Conservation (phyloP, 1,139 yeast genomes). For the Protomyces inundatus region DNA sequence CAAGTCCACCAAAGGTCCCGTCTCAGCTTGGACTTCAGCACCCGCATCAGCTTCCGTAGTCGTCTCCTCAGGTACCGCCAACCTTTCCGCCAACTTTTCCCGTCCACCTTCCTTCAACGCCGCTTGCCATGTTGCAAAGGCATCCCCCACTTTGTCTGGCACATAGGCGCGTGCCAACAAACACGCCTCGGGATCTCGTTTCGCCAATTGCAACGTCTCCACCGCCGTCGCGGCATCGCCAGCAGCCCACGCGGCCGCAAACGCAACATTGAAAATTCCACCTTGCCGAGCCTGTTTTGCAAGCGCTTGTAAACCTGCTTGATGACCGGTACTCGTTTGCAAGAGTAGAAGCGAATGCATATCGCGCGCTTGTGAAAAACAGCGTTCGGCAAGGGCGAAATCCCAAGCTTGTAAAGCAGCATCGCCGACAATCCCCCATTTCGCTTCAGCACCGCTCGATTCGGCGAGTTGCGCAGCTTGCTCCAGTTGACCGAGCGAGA, state of each 20-base stretch:
- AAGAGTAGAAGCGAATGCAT: constrained; percentile 73
- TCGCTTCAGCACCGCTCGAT: constrained; percentile 49
- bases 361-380: constrained; percentile 77
- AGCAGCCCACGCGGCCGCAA: constrained; percentile 83
- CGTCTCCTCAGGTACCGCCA: background rate
- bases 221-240: constrained; percentile 66
- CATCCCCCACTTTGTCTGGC: constrained; percentile 10
- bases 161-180: constrained; percentile 70
- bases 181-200: constrained; percentile 78
- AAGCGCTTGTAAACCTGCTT: constrained; percentile 52
- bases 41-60: background rate
- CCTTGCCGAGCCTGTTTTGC: constrained; percentile 60
- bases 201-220: constrained; percentile 61
- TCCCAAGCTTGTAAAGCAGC: constrained; percentile 74
- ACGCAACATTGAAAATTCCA: constrained; percentile 86
- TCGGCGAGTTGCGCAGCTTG: constrained; percentile 71
- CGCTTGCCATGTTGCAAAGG: constrained; percentile 1
- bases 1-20: background rate
- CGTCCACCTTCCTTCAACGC: background rate
- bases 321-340: constrained; percentile 75
- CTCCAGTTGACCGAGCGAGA: constrained; percentile 59
- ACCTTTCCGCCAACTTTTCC: constrained; percentile 4
- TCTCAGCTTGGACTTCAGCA: background rate
- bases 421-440: constrained; percentile 93
- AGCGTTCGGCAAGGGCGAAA: constrained; percentile 69